Evolutionary conservation across 2,329 filamentous ascomycete genomes (phyloP).

Genomic region (Fusarium albidum): DNA sequence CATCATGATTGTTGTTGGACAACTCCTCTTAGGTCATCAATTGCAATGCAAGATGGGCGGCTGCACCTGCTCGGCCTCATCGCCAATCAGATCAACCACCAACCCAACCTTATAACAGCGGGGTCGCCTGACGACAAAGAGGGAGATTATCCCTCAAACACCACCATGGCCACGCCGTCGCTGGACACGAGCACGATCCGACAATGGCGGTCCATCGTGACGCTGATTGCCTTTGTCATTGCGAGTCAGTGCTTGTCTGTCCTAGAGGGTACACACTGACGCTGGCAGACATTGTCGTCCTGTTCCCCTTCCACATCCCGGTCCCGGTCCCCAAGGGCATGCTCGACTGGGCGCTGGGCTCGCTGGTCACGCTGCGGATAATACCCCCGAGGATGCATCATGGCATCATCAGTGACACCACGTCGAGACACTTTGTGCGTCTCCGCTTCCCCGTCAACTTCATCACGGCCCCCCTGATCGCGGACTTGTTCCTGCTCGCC

Average conservation of each 20-base stretch:
- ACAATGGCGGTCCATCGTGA: conserved; percentile 75
- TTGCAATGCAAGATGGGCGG: too few species aligned
- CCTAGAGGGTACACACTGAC: neutral
- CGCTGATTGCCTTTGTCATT: conserved; percentile 72
- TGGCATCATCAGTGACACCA: conserved; percentile 33
- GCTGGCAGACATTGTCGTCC: conserved; percentile 68
- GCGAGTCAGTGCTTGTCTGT: conserved; percentile 65
- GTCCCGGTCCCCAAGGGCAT: conserved; percentile 64
- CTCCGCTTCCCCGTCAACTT: conserved; percentile 73
- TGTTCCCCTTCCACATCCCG: conserved; percentile 74
- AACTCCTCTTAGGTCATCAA: too few species aligned
- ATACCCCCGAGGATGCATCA: conserved; percentile 53
- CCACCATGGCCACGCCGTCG: conserved; percentile 17
- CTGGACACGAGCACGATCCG: conserved; percentile 54
- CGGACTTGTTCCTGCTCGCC: conserved; percentile 75
- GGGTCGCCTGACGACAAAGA: too few species aligned
- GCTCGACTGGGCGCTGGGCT: conserved; percentile 53
- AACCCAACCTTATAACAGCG: too few species aligned
- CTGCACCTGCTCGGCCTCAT: too few species aligned
- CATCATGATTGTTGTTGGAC: too few species aligned
- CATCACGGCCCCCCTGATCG: conserved; percentile 74
- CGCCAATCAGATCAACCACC: too few species aligned
- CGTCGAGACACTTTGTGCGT: conserved; percentile 53
- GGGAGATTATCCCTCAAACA: neutral
- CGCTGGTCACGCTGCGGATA: conserved; percentile 53